Evolutionary conservation across 2,329 filamentous ascomycete genomes (phyloP), one percentile per base, ranked within the genome.

Genomic region (Colletotrichum lindemuthianum): DNA sequence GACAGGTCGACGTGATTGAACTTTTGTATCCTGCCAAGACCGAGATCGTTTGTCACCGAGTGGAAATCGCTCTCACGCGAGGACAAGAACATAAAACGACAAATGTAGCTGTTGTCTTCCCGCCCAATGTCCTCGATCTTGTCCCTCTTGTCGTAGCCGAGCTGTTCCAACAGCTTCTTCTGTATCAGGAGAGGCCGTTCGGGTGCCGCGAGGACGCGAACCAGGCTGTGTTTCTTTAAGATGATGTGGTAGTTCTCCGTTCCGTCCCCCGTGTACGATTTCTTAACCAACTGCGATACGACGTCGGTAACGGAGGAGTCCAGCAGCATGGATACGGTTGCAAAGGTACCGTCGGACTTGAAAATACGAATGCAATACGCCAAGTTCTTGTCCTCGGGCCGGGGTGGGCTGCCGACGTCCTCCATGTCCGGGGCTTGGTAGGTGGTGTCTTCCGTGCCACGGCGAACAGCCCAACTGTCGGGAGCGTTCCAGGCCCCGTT

Each of bases 41-140:
- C 91, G 53, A 93, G 86, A 72, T 98, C 95, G 65, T 85, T 88
- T 16, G 76, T 79, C 66, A 76, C 79, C 47, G 90, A 84, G 67
- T 90, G 88, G 72, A 87, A 94, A 52, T 94, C 93, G 74, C 89
- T 94, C 75, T 97, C 91, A 72, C 95, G 92, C 16, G 92, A 90
- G 13, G 95, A 94, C 63, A 97, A 82, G 77, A 99, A 99, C 65
- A 96, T 93, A 79, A 99, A 98, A 6, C 96, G 92, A 74, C 94
- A 97, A 11, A 99, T 85, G 71, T 98, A 99, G 74, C 94, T 96
- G 76, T 98, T 97, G 80, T 99, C 96, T 77, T 99, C 96, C 61
- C 96, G 89, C 34, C 96, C 96, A 56, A 99, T 88, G 67, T 98
- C 96, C 75, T 97, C 95, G 49, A 99, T 88, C 43, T 88, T 89